Evolutionary conservation across 1,284 basidiomycete genomes (phyloP).

Genomic region (Trametes pubescens): DNA sequence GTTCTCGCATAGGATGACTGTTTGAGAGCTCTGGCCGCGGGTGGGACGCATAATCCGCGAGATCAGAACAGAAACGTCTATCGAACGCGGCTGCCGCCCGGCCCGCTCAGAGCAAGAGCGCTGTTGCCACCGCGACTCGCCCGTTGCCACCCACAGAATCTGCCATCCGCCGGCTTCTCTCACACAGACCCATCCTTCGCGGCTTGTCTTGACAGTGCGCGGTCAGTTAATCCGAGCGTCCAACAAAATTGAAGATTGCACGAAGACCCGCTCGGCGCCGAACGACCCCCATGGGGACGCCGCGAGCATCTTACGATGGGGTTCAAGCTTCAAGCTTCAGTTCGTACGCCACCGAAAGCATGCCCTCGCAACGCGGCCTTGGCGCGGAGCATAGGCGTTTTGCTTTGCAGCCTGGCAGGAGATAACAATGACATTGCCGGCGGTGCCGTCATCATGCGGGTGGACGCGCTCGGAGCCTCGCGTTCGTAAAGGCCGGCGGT

Average conservation of each 20-base stretch:
- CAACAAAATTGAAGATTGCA: neutral
- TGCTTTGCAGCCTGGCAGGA: neutral
- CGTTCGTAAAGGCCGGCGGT: neutral
- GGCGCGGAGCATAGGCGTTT: slow-evolving; percentile 6
- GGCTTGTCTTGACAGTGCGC: neutral
- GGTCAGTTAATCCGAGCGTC: neutral
- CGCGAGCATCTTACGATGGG: slow-evolving; percentile 4
- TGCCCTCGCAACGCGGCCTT: slow-evolving; percentile 20
- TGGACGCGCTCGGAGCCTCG: neutral
- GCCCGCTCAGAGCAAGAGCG: neutral
- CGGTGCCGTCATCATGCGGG: neutral
- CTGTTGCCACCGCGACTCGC: neutral
- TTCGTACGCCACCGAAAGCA: neutral
- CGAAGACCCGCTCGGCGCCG: neutral
- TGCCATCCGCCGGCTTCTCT: slow-evolving; percentile 6
- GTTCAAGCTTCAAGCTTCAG: neutral
- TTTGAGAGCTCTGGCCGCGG: neutral
- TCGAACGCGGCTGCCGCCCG: slow-evolving; percentile 11
- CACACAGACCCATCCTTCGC: neutral
- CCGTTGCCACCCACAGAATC: slow-evolving; percentile 21
- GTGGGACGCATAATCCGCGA: neutral
- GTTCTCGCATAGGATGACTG: neutral
- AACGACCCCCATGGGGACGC: slow-evolving; percentile 9
- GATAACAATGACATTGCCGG: slow-evolving; percentile 1
- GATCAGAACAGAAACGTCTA: slow-evolving; percentile 18